Base-by-base conservation (phyloP, 192 early-diverging fungal genomes). In the Geranomyces michiganensis region DNA sequence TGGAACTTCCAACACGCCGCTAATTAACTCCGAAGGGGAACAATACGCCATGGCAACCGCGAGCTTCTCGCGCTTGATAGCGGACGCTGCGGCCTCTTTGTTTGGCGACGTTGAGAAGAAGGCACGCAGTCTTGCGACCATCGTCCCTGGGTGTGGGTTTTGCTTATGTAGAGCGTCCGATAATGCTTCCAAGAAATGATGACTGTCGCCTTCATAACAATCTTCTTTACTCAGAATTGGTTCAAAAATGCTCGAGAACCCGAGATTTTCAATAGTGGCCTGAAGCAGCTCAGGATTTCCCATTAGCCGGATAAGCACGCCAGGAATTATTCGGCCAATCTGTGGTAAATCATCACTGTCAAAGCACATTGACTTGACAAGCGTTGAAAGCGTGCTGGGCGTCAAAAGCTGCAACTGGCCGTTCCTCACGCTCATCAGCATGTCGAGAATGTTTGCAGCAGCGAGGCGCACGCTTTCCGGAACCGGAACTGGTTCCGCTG, bases 261-360 rank as follows among this genome's bases (percentile, higher is more conserved):
- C 47, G 14, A 68, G 26, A 30, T 49, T 55, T 24, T 17, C 31
- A 14, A 68, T 36, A 0, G 55, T 44, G 1, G 29, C 19, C 15
- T 56, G 21, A 15, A 68, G 51, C 7, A 49, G 47, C 31, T 68
- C 48, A 17, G 43, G 45, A 15, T 46, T 22, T 17, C 27, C 26
- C 6, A 68, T 49, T 9, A 68, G 51, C 3, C 66, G 66, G 41
- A 9, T 24, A 2, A 68, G 66, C 19, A 55, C 47, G n/a, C 51
- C 47, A 1, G 31, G 0, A 26, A 68, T 1, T 7, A 60, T 60
- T 3, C 31, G 19, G 7, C 6, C 7, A 7, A 60, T 27, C 3
- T 19, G 58, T 4, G 26, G 29, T n/a, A 53, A 6, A 31, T 19
- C 26, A 7, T 29, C 58, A 29, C 7, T 27, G 9, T 22, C 17